Conservation (phyloP, 306 rosid genomes). For the Cucurbita pepo region DNA sequence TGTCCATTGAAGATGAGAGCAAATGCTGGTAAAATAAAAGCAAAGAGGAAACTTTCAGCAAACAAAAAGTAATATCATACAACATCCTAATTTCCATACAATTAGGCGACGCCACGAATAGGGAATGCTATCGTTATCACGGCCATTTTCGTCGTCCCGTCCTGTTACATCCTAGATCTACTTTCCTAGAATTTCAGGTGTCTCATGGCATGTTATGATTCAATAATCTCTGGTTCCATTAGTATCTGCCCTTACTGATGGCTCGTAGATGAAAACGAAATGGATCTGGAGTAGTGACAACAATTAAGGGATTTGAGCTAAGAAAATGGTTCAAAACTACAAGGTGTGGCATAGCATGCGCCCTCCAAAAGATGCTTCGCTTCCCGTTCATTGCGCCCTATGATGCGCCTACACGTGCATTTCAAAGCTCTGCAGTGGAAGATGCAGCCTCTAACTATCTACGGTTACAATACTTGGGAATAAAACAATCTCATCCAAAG, state of each 20-base stretch:
- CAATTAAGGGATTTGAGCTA: neutral
- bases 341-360: neutral
- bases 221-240: neutral
- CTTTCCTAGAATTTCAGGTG: neutral
- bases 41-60: neutral
- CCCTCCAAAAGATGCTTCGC: neutral
- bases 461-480: neutral
- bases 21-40: constrained; percentile 43
- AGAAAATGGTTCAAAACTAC: neutral
- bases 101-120: neutral
- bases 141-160: neutral
- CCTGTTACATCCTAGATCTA: neutral
- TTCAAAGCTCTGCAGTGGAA: neutral
- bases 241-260: neutral
- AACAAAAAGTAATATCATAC: neutral
- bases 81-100: neutral
- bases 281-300: neutral
- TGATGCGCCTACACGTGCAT: neutral
- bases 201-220: neutral
- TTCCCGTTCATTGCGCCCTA: neutral
- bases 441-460: constrained; percentile 6
- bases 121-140: neutral
- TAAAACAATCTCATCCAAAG: neutral
- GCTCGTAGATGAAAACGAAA: neutral
- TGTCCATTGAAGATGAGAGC: constrained; percentile 99